These are phyloP conservation scores for Gossypium davidsonii DNA, from an alignment of 441 rosid species.

Conservation along the genomic window DNA sequence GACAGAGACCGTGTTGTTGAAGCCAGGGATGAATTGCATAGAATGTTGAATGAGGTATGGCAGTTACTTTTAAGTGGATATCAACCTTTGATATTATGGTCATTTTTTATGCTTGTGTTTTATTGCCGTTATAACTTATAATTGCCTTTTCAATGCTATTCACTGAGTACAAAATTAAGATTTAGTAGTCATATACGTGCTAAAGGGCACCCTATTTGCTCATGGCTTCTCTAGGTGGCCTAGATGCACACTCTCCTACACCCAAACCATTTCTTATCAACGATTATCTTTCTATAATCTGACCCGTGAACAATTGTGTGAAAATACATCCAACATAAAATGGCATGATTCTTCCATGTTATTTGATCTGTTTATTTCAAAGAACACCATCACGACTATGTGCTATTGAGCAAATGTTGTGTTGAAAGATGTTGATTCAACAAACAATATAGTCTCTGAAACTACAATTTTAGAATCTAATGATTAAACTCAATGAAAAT, in stretches of 20 bases:
- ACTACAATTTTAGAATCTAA: neutral
- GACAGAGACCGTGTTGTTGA: conserved; percentile 80
- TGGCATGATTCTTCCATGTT: neutral
- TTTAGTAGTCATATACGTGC: neutral
- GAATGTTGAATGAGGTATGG: conserved; percentile 75
- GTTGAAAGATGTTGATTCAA: neutral
- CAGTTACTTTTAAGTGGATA: conserved; percentile 8
- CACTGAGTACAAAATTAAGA: neutral
- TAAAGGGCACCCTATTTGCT: neutral
- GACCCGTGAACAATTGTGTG: neutral
- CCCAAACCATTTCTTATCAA: neutral
- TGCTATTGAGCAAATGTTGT: neutral
- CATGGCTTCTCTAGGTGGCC: neutral
- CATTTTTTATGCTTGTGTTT: neutral
- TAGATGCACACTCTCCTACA: neutral
- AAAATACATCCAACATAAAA: neutral
- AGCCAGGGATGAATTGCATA: conserved; percentile 79
- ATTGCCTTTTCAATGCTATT: neutral
- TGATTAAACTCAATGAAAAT: neutral
- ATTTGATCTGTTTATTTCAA: neutral
- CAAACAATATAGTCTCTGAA: neutral
- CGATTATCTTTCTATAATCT: neutral
- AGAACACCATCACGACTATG: neutral
- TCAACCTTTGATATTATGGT: neutral
- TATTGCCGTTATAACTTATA: neutral